Percentiles rank a stretch among this genome's conserved stretches.
phyloP scores from a whole-genome alignment of 2,329 filamentous ascomycete species.

The Trichoderma pleuroti region DNA sequence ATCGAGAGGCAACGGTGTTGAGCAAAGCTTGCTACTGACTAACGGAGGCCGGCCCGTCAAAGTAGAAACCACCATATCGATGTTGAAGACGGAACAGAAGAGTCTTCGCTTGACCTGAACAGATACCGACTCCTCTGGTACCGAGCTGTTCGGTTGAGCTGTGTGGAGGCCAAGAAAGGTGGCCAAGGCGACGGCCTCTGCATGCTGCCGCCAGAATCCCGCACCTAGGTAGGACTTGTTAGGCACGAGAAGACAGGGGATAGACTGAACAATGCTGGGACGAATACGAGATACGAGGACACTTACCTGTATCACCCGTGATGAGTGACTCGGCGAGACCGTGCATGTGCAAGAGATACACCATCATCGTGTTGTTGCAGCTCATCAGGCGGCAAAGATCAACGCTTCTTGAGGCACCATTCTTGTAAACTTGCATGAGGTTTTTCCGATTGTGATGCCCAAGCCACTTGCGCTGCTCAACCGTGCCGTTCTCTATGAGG shows the following conservation, averaged over 20 bases:
- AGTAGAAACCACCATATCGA: constrained; percentile 14
- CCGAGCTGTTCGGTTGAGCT: background rate
- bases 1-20: constrained; percentile 16
- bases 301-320: constrained; percentile 8
- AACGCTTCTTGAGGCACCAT: background rate
- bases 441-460: constrained; percentile 5
- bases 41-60: constrained; percentile 16
- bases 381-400: background rate
- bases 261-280: background rate
- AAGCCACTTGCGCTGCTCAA: constrained; percentile 2
- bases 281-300: background rate
- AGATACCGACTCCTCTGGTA: background rate
- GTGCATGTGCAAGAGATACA: constrained; percentile 1
- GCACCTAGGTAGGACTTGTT: background rate
- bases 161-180: constrained; percentile 20
- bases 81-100: constrained; percentile 13
- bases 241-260: background rate
- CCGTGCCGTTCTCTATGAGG: background rate
- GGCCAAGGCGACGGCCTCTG: constrained; percentile 8
- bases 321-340: constrained; percentile 2
- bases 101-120: constrained; percentile 13
- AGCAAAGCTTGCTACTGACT: constrained; percentile 6
- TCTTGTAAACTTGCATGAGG: background rate
- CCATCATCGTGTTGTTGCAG: constrained; percentile 12
- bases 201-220: constrained; percentile 12